Conservation (phyloP, 2,329 filamentous ascomycete genomes). For the Cephalotrichum gorgonifer region DNA sequence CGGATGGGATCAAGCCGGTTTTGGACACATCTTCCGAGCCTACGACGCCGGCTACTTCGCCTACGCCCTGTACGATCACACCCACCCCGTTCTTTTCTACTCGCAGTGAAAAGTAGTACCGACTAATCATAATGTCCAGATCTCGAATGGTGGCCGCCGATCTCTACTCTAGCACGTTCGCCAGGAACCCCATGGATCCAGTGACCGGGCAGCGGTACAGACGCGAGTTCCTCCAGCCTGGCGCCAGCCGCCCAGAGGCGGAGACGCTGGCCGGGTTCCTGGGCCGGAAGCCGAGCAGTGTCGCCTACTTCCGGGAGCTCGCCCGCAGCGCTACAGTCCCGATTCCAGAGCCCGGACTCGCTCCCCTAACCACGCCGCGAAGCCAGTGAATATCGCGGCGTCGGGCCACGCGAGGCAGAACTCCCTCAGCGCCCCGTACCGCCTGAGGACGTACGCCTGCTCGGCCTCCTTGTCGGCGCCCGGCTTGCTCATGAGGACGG, state of each 20-base stretch:
- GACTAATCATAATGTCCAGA: background rate
- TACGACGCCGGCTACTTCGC: slow-evolving; percentile 7
- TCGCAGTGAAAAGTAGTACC: background rate
- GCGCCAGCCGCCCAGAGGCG: slow-evolving; percentile 2
- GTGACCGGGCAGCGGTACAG: slow-evolving; percentile 3
- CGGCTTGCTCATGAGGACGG: background rate
- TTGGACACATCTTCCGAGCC: slow-evolving; percentile 6
- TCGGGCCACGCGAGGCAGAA: background rate
- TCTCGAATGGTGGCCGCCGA: slow-evolving; percentile 1
- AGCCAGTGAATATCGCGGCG: background rate
- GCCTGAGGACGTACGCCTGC: background rate
- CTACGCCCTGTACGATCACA: slow-evolving; percentile 4
- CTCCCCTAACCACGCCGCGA: background rate
- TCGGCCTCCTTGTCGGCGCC: background rate
- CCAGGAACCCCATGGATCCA: background rate
- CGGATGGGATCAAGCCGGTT: background rate
- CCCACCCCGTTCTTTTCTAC: background rate
- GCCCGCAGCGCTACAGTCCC: background rate
- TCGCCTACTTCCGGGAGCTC: background rate
- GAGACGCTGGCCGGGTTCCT: slow-evolving; percentile 2
- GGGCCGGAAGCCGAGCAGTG: slow-evolving; percentile 2
- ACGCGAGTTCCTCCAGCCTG: background rate
- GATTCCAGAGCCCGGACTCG: background rate
- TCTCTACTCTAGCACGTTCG: slow-evolving; percentile 1
- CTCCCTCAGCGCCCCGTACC: background rate